These are phyloP conservation scores for Prototheca stagnorum DNA, from an alignment of 163 green algal genomes.

Conservation along the genomic window DNA sequence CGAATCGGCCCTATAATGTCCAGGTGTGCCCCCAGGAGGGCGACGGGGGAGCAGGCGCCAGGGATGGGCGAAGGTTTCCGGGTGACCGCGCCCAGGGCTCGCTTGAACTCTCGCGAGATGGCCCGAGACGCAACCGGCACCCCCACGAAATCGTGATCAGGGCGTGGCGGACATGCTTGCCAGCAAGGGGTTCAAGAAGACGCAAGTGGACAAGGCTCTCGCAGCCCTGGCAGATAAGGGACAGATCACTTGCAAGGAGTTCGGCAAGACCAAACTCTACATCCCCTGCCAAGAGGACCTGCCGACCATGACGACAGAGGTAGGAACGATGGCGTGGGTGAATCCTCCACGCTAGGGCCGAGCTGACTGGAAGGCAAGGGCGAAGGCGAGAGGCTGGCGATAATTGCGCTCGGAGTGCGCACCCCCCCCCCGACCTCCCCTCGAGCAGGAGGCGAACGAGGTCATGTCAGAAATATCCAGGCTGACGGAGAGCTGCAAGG, in stretches of 20 bases:
- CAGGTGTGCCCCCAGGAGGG: constrained; percentile 7
- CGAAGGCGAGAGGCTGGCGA: no score
- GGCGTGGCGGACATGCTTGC: constrained; percentile 50
- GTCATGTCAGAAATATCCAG: no score
- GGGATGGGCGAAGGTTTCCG: no score
- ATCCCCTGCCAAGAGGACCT: constrained; percentile 38
- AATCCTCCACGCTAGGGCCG: no score
- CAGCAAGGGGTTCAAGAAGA: constrained; percentile 64
- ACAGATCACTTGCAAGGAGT: constrained; percentile 64
- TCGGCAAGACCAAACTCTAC: constrained; percentile 79
- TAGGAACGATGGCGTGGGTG: neutral
- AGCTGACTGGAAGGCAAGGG: no score
- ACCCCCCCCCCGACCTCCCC: no score
- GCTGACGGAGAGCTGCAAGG: no score
- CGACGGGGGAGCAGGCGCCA: no score
- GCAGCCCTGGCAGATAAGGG: constrained; percentile 33
- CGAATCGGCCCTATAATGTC: constrained; percentile 25
- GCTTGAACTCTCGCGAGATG: no score
- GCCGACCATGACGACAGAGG: constrained; percentile 36
- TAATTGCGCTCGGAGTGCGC: no score
- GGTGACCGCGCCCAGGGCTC: no score
- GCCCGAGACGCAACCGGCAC: neutral
- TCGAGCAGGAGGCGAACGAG: no score
- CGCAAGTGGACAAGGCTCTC: constrained; percentile 47
- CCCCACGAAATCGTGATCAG: constrained; percentile 23